Conservation (phyloP, 2,329 filamentous ascomycete species). For the Colletotrichum theobromicola region DNA sequence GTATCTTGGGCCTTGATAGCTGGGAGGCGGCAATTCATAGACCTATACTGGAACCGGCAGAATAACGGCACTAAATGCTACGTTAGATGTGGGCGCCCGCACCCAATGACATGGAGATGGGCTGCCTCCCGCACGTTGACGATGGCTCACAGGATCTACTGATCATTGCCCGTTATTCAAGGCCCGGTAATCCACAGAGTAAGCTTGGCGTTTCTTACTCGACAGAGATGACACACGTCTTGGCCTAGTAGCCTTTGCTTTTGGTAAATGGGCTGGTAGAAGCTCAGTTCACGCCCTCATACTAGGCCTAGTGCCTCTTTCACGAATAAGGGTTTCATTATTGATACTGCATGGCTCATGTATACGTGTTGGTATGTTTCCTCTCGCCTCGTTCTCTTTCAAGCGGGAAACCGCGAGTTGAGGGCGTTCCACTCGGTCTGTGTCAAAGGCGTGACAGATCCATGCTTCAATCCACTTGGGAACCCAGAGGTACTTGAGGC, state of each 20-base stretch:
- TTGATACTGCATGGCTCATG: not conserved
- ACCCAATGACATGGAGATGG: not conserved
- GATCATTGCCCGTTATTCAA: not conserved
- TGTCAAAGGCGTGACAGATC: slow-evolving; percentile 49
- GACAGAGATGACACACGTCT: not conserved
- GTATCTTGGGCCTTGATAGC: not conserved
- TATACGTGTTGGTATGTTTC: not conserved
- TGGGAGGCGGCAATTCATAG: not conserved
- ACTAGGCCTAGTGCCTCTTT: not conserved
- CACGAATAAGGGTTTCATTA: not conserved
- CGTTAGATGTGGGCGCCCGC: not conserved
- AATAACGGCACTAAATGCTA: not conserved
- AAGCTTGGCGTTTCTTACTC: not conserved
- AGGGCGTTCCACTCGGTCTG: slow-evolving; percentile 42
- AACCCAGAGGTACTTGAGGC: slow-evolving; percentile 40
- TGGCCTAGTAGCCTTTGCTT: not conserved
- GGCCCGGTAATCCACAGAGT: not conserved
- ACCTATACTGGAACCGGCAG: not conserved
- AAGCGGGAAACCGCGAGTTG: slow-evolving; percentile 5
- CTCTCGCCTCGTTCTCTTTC: not conserved
- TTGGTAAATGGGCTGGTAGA: not conserved
- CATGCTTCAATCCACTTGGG: slow-evolving; percentile 51
- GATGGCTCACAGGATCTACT: not conserved
- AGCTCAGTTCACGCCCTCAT: not conserved
- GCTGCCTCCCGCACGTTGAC: not conserved